A percentile compares a stretch with the other conserved stretches of the same genome.
These are phyloP conservation scores for Yamadazyma nakazawae DNA, from an alignment of 805 yeast genomes.

Conservation along the genomic window DNA sequence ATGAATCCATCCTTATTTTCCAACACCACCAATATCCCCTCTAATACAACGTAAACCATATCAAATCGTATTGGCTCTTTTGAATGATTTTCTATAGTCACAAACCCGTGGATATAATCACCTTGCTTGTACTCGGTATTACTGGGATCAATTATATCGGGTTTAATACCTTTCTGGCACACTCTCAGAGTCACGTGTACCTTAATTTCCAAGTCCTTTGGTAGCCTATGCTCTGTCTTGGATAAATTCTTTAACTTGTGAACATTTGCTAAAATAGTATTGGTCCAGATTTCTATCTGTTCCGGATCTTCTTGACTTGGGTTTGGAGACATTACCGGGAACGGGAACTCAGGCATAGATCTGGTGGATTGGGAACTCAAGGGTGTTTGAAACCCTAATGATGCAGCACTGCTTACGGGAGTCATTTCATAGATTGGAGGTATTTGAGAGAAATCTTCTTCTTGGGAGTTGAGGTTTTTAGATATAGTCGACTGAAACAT, in stretches of 20 bases:
- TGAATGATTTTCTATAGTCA: constrained; percentile 32
- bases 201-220: constrained; percentile 28
- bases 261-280: constrained; percentile 41
- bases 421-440: constrained; percentile 39
- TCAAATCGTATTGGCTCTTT: constrained; percentile 36
- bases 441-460: constrained; percentile 37
- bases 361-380: constrained; percentile 10
- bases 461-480: constrained; percentile 32
- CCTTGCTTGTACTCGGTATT: constrained; percentile 37
- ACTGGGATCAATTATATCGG: constrained; percentile 31
- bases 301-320: constrained; percentile 7
- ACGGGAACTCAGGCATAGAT: constrained; percentile 16
- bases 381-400: constrained; percentile 16
- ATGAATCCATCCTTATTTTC: constrained; percentile 22
- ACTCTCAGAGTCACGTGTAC: constrained; percentile 36
- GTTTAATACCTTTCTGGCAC: constrained; percentile 38
- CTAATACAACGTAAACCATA: constrained; percentile 44
- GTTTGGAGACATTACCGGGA: constrained; percentile 11
- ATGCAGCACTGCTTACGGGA: constrained; percentile 17
- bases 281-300: constrained; percentile 29
- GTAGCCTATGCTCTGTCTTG: constrained; percentile 26
- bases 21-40: constrained; percentile 30
- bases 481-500: constrained; percentile 44
- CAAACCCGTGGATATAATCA: constrained; percentile 43
- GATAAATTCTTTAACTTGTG: constrained; percentile 36